These are phyloP conservation scores for Chiua virens DNA, from an alignment of 768 basidiomycete genomes.

Conservation along the genomic window DNA sequence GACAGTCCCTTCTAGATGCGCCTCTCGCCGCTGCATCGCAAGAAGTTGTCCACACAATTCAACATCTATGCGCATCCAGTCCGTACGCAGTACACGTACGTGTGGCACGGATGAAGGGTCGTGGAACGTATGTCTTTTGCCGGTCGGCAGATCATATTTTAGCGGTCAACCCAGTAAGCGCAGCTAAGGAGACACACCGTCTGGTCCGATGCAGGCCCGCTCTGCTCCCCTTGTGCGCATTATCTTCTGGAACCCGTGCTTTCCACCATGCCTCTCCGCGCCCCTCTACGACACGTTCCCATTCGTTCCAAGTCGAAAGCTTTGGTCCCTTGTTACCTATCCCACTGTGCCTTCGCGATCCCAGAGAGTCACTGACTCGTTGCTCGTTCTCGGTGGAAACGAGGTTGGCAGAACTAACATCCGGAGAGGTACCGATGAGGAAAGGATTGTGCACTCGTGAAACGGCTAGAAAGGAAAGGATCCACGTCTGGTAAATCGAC, in stretches of 20 bases:
- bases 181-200: constrained; percentile 15
- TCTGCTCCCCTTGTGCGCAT: constrained; percentile 8
- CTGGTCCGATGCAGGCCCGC: constrained; percentile 25
- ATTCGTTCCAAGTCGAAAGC: constrained; percentile 50
- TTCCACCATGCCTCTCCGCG: constrained; percentile 22
- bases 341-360: neutral
- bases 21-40: constrained; percentile 64
- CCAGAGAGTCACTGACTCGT: constrained; percentile 5
- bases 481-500: constrained; percentile 7
- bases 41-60: constrained; percentile 75
- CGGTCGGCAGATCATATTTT: neutral
- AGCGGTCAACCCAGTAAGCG: neutral
- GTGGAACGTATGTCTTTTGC: constrained; percentile 65
- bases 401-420: constrained; percentile 29
- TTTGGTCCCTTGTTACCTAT: constrained; percentile 28
- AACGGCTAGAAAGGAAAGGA: constrained; percentile 16
- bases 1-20: constrained; percentile 65
- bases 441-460: constrained; percentile 23
- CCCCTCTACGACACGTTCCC: constrained; percentile 24
- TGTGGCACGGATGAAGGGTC: constrained; percentile 52
- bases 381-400: constrained; percentile 16
- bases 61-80: constrained; percentile 77
- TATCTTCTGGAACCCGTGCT: constrained; percentile 13
- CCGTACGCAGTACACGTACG: constrained; percentile 49
- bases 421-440: constrained; percentile 30